These are phyloP conservation scores for Plenodomus biglobosus DNA, from an alignment of 2,329 filamentous ascomycete species.

Conservation along the genomic window DNA sequence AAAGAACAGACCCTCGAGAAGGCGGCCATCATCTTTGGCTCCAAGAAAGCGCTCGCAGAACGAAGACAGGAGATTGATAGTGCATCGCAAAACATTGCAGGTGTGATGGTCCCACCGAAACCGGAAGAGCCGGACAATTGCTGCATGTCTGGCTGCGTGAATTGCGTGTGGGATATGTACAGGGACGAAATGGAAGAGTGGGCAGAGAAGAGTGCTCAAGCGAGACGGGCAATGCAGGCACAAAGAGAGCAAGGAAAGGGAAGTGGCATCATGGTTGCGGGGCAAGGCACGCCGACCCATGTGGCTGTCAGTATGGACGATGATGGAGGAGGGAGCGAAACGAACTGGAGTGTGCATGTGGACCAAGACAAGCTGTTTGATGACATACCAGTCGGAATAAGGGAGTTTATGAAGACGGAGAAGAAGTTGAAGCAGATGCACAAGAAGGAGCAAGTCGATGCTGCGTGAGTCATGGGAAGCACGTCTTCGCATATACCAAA, in stretches of 20 bases:
- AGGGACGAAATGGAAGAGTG: constrained; percentile 92
- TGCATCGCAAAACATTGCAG: constrained; percentile 68
- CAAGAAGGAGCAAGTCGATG: constrained; percentile 54
- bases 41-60: constrained; percentile 71
- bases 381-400: constrained; percentile 84
- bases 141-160: constrained; percentile 98
- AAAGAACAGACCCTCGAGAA: constrained; percentile 59
- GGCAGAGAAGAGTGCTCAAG: constrained; percentile 66
- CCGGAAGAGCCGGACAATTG: constrained; percentile 95
- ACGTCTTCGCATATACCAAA: constrained; percentile 1
- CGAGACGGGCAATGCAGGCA: constrained; percentile 56
- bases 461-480: neutral
- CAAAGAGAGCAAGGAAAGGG: constrained; percentile 29
- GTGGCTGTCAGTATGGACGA: constrained; percentile 70
- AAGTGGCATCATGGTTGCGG: constrained; percentile 41
- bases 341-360: constrained; percentile 58
- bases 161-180: constrained; percentile 94
- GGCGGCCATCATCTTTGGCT: constrained; percentile 77
- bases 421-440: constrained; percentile 83
- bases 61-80: constrained; percentile 62
- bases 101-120: constrained; percentile 77
- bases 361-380: constrained; percentile 70
- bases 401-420: constrained; percentile 97
- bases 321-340: constrained; percentile 74
- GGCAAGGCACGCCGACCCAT: constrained; percentile 49